A percentile compares a stretch with the other conserved stretches of the same genome.
Conservation (phyloP, 2,329 filamentous ascomycete genomes). For the Scleromitrula shiraiana region DNA sequence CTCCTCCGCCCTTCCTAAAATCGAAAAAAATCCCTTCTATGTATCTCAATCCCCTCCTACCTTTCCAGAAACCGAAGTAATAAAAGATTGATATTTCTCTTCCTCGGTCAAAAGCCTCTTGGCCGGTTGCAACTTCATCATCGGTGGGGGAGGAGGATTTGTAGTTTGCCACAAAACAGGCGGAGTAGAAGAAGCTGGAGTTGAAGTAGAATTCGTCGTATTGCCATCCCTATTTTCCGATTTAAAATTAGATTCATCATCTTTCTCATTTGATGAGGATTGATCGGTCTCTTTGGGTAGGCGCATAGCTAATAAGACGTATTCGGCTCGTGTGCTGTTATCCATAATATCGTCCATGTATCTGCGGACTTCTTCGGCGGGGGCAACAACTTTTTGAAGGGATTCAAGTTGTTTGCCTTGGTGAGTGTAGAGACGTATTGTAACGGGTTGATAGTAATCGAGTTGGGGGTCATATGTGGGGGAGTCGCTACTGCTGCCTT, state of each 20-base stretch:
- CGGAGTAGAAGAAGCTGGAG: no score
- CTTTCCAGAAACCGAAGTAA: constrained; percentile 22
- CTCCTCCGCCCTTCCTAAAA: no score
- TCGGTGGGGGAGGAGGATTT: constrained; percentile 13
- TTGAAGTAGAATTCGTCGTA: no score
- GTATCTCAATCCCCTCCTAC: background rate
- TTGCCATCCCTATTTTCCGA: no score
- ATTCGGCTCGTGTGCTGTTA: constrained; percentile 60
- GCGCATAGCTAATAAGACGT: constrained; percentile 59
- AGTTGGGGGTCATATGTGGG: constrained; percentile 53
- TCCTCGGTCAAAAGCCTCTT: constrained; percentile 34
- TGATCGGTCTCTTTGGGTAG: constrained; percentile 39
- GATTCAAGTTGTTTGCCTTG: constrained; percentile 52
- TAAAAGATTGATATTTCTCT: constrained; percentile 40
- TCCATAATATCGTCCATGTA: constrained; percentile 68
- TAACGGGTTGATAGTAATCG: constrained; percentile 72
- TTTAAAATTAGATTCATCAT: no score
- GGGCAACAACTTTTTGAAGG: constrained; percentile 52
- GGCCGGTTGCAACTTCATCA: constrained; percentile 13
- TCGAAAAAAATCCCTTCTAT: no score
- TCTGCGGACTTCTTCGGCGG: constrained; percentile 51
- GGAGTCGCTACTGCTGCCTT: constrained; percentile 55
- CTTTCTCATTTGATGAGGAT: background rate
- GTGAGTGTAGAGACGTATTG: constrained; percentile 48
- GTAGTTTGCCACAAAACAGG: constrained; percentile 23